phyloP scores from a whole-genome alignment of 306 rosid genomes.

The Myrica gale region DNA sequence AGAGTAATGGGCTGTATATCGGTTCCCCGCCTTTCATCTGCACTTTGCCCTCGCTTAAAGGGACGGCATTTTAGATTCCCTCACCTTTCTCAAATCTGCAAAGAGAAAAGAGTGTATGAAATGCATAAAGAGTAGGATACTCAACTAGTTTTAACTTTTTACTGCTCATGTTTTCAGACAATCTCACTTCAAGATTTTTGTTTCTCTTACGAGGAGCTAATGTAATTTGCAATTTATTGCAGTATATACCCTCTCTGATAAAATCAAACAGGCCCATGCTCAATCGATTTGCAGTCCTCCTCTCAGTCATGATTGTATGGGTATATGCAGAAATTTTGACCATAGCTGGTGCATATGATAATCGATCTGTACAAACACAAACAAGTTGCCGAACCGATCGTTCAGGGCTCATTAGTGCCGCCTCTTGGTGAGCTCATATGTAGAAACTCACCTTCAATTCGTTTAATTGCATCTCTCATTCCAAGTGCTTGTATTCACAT shows the following conservation, averaged over 20 bases:
- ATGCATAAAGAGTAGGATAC: background rate
- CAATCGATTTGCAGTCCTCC: slow-evolving; percentile 58
- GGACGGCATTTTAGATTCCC: background rate
- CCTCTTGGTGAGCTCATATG: slow-evolving; percentile 66
- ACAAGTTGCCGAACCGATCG: slow-evolving; percentile 87
- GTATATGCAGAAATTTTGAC: slow-evolving; percentile 79
- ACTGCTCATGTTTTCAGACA: background rate
- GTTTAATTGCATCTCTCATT: background rate
- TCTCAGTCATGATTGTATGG: slow-evolving; percentile 69
- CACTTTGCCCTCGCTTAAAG: background rate
- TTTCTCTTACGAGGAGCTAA: slow-evolving; percentile 27
- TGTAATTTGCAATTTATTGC: slow-evolving; percentile 32
- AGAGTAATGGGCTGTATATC: background rate
- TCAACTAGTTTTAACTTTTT: background rate
- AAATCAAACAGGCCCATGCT: slow-evolving; percentile 38
- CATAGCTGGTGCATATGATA: slow-evolving; percentile 71
- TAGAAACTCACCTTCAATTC: background rate
- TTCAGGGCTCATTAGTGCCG: slow-evolving; percentile 74
- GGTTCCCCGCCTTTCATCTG: background rate
- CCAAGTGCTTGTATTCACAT: background rate
- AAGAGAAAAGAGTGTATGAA: background rate
- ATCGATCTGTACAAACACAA: slow-evolving; percentile 65
- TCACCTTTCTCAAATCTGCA: background rate
- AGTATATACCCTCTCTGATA: slow-evolving; percentile 60
- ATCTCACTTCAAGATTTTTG: slow-evolving; percentile 9